Evolutionary conservation across 1,139 yeast genomes (phyloP), one percentile per base, ranked within the genome.

Genomic region (Meyerozyma elateridarum): DNA sequence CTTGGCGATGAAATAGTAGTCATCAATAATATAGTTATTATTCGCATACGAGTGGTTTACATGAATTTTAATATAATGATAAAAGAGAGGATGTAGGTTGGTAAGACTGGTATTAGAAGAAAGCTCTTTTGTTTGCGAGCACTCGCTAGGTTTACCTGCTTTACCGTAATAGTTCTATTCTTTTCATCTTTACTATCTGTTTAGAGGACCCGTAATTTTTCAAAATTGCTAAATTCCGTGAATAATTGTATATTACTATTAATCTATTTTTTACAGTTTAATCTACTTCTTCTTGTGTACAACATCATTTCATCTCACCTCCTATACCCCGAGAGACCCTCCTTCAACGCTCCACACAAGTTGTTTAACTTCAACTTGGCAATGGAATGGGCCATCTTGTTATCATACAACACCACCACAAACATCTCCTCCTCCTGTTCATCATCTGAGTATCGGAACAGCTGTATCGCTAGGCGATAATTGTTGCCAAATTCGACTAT

Each of bases 351-450:
- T 20, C 38, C 37, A 5, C 48, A 48, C 25, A 71, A 47, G 34
- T 55, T 60, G 30, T 68, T 72, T 28, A 70, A 39, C 41, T 64
- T 66, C 37, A 61, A 53, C 36, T 72, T 61, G 16, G 76, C 77
- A 15, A 68, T 43, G 3, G 64, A 59, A 41, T 67, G 61, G 2
- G 69, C 64, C 35, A 58, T 62, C 8, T 39, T 45, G 7, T 43
- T 34, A 13, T 54, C 52, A 39, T 68, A 65, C 39, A 70, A 61
- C 26, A 62, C 39, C 4, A 54, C 52, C 26, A 56, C 54, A 33
- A 45, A 60, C 25, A 59, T 41, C 8, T 37, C 39, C 6, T 34
- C 36, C 15, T 40, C 44, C 9, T 25, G 22, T 11, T 25, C 35
- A 9, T 22, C 35, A 4, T 13, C 12, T 35, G 38, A 8, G 58